Base-by-base conservation (phyloP, 257 asterid genomes). In the Leptodermis oblonga region DNA sequence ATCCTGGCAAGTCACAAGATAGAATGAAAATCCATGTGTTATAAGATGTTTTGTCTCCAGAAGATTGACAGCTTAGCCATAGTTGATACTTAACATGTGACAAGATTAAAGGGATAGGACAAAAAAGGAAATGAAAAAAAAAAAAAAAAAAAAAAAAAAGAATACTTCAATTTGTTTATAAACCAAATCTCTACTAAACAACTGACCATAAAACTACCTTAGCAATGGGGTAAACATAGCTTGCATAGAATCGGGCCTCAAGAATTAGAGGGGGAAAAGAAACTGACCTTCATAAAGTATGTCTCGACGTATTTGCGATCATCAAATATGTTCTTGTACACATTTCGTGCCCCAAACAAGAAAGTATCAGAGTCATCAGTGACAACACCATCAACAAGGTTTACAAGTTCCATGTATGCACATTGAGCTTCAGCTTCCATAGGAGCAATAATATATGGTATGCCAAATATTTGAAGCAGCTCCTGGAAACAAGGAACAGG, bases 341-440 rank as follows among this genome's bases (percentile, higher is more conserved):
- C 97, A 54, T 84, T 86, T 72, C 83, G 89, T 37, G 97, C 87
- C 58, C 99, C 97, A 85, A 93, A 93, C 79, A 91, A 81, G 82
- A 93, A 86, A 25, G 92, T 91, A 79, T 93, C 97, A 66, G 96
- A 93, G 81, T 93, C 99, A 63, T 90, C 97, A 39, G 99, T 93
- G 71, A 93, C 96, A 75, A 90, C 96, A 58, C 97, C 99, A 84
- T 93, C 97, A 69, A 93, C 99, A 74, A 88, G 87, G 78, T 90
- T 78, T 26, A 82, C 79, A 70, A 86, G 86, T 82, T 90, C 99
- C 97, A 93, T 83, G 75, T 83, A 87, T 49, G 97, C 97, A 78
- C 97, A 93, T 62, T 90, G 97, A 73, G 99, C 97, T 91, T 93
- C 99, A 73, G 97, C 97, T 79, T 90, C 99, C 99, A 93, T 90